These are phyloP conservation scores for Boletus rubroflammeus DNA, from an alignment of 768 basidiomycete species.

Conservation along the genomic window DNA sequence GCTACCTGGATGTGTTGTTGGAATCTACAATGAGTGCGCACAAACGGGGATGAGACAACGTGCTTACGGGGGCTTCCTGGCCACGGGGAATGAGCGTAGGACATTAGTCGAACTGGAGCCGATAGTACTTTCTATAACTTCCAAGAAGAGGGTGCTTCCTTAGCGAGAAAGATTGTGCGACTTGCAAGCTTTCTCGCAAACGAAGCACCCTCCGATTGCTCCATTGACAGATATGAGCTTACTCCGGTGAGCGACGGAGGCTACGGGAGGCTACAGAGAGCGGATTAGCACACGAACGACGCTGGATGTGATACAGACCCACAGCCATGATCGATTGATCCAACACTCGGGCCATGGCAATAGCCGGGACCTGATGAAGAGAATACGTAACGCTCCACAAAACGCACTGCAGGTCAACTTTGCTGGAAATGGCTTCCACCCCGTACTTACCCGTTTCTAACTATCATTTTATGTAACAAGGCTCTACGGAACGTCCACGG, in stretches of 20 bases:
- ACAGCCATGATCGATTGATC: background rate
- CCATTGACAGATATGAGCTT: background rate
- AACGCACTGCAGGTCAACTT: no score
- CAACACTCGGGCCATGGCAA: no score
- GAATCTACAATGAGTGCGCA: background rate
- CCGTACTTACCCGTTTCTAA: no score
- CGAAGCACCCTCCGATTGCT: no score
- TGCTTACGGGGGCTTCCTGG: background rate
- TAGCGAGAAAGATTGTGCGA: no score
- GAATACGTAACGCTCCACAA: no score
- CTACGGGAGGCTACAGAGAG: background rate
- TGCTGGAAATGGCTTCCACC: no score
- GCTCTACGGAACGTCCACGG: no score
- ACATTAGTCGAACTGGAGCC: background rate
- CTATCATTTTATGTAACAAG: no score
- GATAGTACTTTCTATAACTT: background rate
- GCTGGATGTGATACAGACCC: background rate
- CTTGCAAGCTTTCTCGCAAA: no score
- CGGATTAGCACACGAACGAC: background rate
- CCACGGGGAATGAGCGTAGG: no score
- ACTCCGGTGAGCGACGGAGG: background rate
- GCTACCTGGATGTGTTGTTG: background rate
- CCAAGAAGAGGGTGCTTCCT: background rate
- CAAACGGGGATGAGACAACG: background rate
- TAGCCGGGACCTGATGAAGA: no score